Percentiles rank a stretch among this genome's conserved stretches.
Conservation (phyloP, 768 basidiomycete genomes). For the Steccherinum ochraceum region DNA sequence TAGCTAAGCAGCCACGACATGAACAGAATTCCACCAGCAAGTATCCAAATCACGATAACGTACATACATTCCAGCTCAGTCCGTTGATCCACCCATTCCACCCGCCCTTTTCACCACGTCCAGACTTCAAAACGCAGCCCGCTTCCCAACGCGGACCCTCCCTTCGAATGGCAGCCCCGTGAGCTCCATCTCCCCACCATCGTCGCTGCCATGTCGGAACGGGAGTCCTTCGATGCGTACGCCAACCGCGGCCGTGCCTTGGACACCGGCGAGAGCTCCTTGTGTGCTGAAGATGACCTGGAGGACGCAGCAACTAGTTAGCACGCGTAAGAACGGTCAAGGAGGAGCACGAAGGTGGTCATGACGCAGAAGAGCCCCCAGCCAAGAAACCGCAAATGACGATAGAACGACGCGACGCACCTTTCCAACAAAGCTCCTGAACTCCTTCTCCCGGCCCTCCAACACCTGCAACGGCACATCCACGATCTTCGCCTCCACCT, state of each 20-base stretch:
- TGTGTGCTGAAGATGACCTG: slow-evolving; percentile 64
- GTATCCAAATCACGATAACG: too few species aligned
- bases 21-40: too few species aligned
- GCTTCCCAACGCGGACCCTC: slow-evolving; percentile 60
- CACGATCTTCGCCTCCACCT: slow-evolving; percentile 57
- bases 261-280: slow-evolving; percentile 65
- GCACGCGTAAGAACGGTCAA: background rate
- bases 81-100: too few species aligned
- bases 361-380: too few species aligned
- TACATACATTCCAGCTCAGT: too few species aligned
- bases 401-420: slow-evolving; percentile 27
- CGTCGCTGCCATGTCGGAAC: background rate
- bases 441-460: slow-evolving; percentile 70
- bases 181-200: slow-evolving; percentile 45
- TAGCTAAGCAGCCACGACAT: too few species aligned
- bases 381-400: too few species aligned
- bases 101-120: too few species aligned
- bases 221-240: slow-evolving; percentile 58
- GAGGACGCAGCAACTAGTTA: too few species aligned
- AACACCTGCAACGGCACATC: slow-evolving; percentile 76
- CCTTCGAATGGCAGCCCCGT: slow-evolving; percentile 63
- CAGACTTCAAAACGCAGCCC: slow-evolving; percentile 14
- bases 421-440: slow-evolving; percentile 73
- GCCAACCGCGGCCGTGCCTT: slow-evolving; percentile 56
- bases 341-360: background rate